Evolutionary conservation across 2,329 filamentous ascomycete genomes (phyloP).

Genomic region (Leptodontidium sp.): DNA sequence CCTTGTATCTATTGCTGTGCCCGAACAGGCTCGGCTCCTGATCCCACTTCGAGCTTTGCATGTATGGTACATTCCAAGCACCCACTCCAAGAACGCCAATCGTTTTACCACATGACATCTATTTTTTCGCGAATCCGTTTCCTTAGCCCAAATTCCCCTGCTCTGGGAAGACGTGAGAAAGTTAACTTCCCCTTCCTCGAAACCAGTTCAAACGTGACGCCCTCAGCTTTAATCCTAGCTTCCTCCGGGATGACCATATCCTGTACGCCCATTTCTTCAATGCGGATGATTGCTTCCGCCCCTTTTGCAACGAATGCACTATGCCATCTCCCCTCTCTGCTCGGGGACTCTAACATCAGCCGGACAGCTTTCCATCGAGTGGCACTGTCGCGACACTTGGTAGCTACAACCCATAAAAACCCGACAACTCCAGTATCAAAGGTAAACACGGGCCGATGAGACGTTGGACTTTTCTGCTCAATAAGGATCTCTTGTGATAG

Average conservation of each 20-base stretch:
- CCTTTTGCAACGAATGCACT: constrained; percentile 20
- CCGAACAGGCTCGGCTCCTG: not conserved
- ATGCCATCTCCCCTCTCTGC: constrained; percentile 25
- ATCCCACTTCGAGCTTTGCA: not conserved
- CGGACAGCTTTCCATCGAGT: constrained; percentile 18
- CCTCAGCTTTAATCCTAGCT: constrained; percentile 18
- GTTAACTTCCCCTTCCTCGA: constrained; percentile 8
- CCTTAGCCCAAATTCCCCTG: not conserved
- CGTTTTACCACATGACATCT: constrained; percentile 1
- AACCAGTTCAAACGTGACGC: constrained; percentile 13
- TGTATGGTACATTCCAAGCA: not conserved
- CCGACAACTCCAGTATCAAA: constrained; percentile 22
- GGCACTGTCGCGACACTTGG: constrained; percentile 20
- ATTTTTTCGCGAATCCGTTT: not conserved
- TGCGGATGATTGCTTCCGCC: constrained; percentile 9
- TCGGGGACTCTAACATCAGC: constrained; percentile 12
- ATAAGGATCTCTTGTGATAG: constrained; percentile 1
- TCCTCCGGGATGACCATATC: constrained; percentile 16
- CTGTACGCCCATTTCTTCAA: constrained; percentile 15
- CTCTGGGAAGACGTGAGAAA: constrained; percentile 10
- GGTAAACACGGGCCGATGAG: constrained; percentile 13
- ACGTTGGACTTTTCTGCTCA: not conserved
- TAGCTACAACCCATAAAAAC: constrained; percentile 16
- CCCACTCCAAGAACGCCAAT: not conserved
- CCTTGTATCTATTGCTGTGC: too few species aligned